Base-by-base conservation (phyloP, 371 early-diverging fungal species). In the Mucor racemosus region DNA sequence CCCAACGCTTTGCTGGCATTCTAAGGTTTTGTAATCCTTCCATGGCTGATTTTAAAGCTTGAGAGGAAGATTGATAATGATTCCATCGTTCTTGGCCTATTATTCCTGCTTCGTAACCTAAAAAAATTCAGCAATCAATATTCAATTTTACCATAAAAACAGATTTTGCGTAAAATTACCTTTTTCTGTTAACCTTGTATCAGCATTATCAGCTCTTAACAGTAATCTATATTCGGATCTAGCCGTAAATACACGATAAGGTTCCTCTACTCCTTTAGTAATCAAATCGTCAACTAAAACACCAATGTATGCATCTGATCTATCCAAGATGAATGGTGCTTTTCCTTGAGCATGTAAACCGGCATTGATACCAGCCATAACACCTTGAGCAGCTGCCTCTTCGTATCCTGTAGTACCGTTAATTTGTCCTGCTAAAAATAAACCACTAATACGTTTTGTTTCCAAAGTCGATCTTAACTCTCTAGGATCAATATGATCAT, bases 371-470 rank as follows among this genome's bases (percentile, higher is more conserved):
- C 95, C 95, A 0, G 94, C 94, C 56, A 94, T 82, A 0, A 94
- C 76, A 5, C 95, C 94, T 68, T 94, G 95, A 0, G 92, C 92
- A 1, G 95, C 95, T 0, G 95, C 95, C 69, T 94, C 94, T 60
- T 94, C 95, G 67, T 94, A 94, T 0, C 95, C 95, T 0, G 95
- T 94, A 4, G 95, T 94, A 13, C 95, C 95, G 66, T 94, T 94
- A 63, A 94, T 94, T 75, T 94, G 95, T 2, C 95, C 95, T 5
- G 94, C 94, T 71, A 94, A 77, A 68, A 86, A 94, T 36, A 94
- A 73, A 6, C 95, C 95, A 14, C 72, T 73, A 8, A 94, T 87
- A 7, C 92, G 90, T 66, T 90, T 89, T 0, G 93, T 93, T 80
- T 93, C 93, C 36, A 94, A 72, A 4, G 90, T 92, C 3, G 89